Base-by-base conservation (phyloP, 768 basidiomycete species). In the Sarcomyxa edulis region DNA sequence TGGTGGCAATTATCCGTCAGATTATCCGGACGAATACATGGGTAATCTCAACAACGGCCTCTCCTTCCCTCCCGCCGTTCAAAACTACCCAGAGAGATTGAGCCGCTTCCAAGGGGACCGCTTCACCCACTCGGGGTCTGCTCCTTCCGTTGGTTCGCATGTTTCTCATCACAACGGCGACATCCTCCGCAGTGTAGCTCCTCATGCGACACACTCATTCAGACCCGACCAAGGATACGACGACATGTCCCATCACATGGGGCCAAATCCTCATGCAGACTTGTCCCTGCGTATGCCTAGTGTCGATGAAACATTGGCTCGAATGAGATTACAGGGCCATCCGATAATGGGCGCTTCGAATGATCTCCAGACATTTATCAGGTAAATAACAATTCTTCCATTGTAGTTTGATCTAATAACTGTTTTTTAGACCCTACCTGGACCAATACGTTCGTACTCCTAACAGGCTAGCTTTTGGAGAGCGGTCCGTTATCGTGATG, bases 401-500 rank as follows among this genome's bases (percentile, higher is more conserved):
- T 31, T 32, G 37, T 19, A 53, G 20, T 42, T 18, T 29, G 24
- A 18, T 45, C 14, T 32, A 30, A 39, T 45, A 35, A 45, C 40
- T 33, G 21, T 38, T 45, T 45, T 47, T 32, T 46, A 87, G 84
- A 18, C 88, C 88, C 8, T 88, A 79, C 60, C 66, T 92, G 47
- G 86, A 90, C 44, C 84, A 87, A 50, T 97, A 92, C 56, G 76
- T 93, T 35, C 75, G 81, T 23, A 78, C 92, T 15, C 71, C 78
- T 26, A 95, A 95, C 56, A 76, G 93, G 21, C 74, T 96, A 32
- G 86, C 85, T 1, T 85, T 85, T 50, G 95, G 95, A 35, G 95
- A 97, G 59, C 80, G 92, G 33, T 91, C 92, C 4, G 78, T 98
- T 44, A 86, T 97, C 44, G 86, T 98, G 51, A 93, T 96, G 88